Base-by-base conservation (phyloP, 371 early-diverging fungal species). In the Actinomortierella ambigua region DNA sequence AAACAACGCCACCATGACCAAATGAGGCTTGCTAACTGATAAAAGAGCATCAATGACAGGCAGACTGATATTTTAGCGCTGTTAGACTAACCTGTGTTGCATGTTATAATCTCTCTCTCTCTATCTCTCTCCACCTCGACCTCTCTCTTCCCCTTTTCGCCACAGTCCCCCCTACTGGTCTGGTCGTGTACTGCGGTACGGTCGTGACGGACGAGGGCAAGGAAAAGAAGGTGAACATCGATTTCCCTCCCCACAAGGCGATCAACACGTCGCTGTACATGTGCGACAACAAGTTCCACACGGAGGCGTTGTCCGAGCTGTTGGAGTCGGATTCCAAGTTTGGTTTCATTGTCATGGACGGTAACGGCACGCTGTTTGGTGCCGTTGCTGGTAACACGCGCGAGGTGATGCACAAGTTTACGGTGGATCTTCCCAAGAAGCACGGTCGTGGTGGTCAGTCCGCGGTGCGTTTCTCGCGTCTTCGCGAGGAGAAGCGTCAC, bases 381-480 rank as follows among this genome's bases (percentile, higher is more conserved):
- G 92, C 95, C n/a, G 84, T 99, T 23, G 87, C 94, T 57, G 99
- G 99, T 49, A 99, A 97, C 82, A 93, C 93, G 17, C 95, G 99
- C 61, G 97, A 98, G 56, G 90, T 99, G 49, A 82, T 99, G 61
- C 97, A 98, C 83, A 93, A 94, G 76, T 85, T 99, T 55, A 79
- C 88, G 23, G 99, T 99, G 43, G 99, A 99, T 75, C 80, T 99
- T 64, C 99, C 99, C 65, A 99, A 99, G 88, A 99, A 99, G 93
- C 99, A 99, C 90, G 99, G 81, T 55, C 93, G 99, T 81, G 99
- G 99, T 85, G 99, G 99, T 88, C 99, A 99, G 83, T 98, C 99
- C 22, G 99, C 99, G 20, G 90, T 99, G 63, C 97, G 99, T 91
- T 99, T 99, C 85, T 94, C 99, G 6, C 96, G 99, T 88, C 88